phyloP scores from a whole-genome alignment of 2,329 filamentous ascomycete genomes.

The Stagonosporopsis chrysanthemi region DNA sequence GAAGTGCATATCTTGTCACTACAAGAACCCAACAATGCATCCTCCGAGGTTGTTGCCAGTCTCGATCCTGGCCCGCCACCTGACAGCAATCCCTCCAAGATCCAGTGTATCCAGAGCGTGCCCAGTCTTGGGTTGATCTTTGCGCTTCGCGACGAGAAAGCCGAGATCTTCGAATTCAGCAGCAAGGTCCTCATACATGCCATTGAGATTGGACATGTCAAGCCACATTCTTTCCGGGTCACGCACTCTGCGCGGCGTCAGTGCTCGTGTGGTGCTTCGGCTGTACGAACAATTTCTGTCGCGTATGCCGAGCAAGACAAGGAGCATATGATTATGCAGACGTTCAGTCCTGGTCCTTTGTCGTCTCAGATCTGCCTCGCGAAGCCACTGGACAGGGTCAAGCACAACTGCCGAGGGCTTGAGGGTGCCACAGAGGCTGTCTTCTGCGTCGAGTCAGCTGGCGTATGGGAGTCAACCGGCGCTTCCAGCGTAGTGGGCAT shows the following conservation, averaged over 20 bases:
- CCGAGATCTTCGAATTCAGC: conserved; percentile 68
- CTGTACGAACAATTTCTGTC: conserved; percentile 69
- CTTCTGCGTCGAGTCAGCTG: conserved; percentile 67
- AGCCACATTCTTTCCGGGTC: conserved; percentile 66
- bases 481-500: conserved; percentile 70
- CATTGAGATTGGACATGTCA: conserved; percentile 66
- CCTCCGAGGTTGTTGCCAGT: conserved; percentile 44
- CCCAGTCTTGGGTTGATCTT: conserved; percentile 67
- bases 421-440: conserved; percentile 58
- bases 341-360: conserved; percentile 64
- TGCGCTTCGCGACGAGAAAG: conserved; percentile 63
- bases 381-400: conserved; percentile 47
- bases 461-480: conserved; percentile 69
- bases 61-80: conserved; percentile 47
- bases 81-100: conserved; percentile 52
- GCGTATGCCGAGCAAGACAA: conserved; percentile 68
- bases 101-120: conserved; percentile 66
- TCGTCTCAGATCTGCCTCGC: conserved; percentile 64
- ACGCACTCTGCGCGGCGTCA: conserved; percentile 62
- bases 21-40: conserved; percentile 32
- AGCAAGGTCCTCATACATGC: conserved; percentile 66
- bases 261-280: conserved; percentile 62
- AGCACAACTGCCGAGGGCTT: conserved; percentile 46
- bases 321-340: conserved; percentile 70
- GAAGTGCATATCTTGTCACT: conserved; percentile 45